Conservation (phyloP, 2,329 filamentous ascomycete genomes). For the Verticillium tricorpus region DNA sequence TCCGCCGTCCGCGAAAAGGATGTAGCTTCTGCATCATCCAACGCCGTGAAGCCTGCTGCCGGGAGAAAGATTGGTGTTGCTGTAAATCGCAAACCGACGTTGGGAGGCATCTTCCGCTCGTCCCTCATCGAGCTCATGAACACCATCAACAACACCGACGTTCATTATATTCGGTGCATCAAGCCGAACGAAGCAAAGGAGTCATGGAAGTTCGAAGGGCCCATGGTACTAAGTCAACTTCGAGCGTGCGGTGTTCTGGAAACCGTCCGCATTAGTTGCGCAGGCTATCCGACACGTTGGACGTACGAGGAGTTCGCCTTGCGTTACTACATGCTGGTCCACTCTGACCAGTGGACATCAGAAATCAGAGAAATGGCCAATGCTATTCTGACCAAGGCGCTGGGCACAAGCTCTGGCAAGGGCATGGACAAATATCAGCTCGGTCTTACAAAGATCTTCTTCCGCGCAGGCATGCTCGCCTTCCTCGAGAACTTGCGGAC, state of each 20-base stretch:
- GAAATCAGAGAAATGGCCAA: constrained; percentile 94
- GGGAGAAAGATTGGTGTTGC: constrained; percentile 87
- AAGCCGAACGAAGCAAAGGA: constrained; percentile 98
- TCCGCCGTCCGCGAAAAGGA: constrained; percentile 89
- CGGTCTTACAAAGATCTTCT: constrained; percentile 98
- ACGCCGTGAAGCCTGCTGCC: constrained; percentile 73
- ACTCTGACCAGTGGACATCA: constrained; percentile 82
- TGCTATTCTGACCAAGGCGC: constrained; percentile 81
- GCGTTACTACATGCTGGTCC: constrained; percentile 96
- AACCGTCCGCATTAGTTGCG: constrained; percentile 95
- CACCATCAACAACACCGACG: constrained; percentile 96
- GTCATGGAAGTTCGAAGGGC: constrained; percentile 96
- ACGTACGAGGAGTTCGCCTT: constrained; percentile 98
- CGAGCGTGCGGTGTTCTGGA: constrained; percentile 98
- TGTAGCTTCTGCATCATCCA: constrained; percentile 55
- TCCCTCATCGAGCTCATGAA: constrained; percentile 97
- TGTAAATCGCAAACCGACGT: constrained; percentile 91
- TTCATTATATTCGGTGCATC: constrained; percentile 98
- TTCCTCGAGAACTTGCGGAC: constrained; percentile 95
- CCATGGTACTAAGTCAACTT: constrained; percentile 96
- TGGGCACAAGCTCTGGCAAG: constrained; percentile 71
- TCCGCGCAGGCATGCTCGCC: constrained; percentile 97
- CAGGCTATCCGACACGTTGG: constrained; percentile 96
- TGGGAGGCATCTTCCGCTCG: constrained; percentile 98
- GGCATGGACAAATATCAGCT: constrained; percentile 93